Evolutionary conservation across 2,329 filamentous ascomycete genomes (phyloP).

Genomic region (Cladosporium austrohemisphaericum): DNA sequence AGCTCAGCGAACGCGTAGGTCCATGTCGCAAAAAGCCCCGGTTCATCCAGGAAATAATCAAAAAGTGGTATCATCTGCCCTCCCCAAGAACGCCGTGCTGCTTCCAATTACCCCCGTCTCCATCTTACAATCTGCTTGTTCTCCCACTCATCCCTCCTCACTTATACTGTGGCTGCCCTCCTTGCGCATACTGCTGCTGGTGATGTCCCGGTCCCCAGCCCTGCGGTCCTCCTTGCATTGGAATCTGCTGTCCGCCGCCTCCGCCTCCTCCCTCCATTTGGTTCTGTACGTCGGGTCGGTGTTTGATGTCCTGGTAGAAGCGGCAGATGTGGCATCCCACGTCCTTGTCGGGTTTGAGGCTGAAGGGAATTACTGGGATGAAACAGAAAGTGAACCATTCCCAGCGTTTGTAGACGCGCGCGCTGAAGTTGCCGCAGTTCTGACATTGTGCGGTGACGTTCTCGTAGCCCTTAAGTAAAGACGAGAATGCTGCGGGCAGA

Average conservation of each 20-base stretch:
- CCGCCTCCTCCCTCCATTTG: slow-evolving; percentile 31
- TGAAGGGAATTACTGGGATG: slow-evolving; percentile 69
- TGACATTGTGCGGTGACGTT: slow-evolving; percentile 50
- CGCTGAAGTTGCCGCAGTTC: slow-evolving; percentile 50
- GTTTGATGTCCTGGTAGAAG: slow-evolving; percentile 61
- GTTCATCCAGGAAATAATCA: background rate
- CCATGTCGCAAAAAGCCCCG: no score
- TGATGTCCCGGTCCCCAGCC: slow-evolving; percentile 19
- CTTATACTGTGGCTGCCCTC: slow-evolving; percentile 20
- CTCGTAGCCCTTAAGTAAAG: slow-evolving; percentile 45
- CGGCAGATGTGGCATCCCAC: slow-evolving; percentile 72
- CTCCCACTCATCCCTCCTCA: no score
- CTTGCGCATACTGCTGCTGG: slow-evolving; percentile 19
- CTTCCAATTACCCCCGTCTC: background rate
- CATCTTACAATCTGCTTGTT: background rate
- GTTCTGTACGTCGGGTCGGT: slow-evolving; percentile 36
- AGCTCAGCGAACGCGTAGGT: no score
- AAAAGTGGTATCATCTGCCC: slow-evolving; percentile 13
- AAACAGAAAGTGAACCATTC: slow-evolving; percentile 58
- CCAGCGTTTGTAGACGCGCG: slow-evolving; percentile 45
- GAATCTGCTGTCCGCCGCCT: slow-evolving; percentile 26
- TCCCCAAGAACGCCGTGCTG: slow-evolving; percentile 3
- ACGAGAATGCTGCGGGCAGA: slow-evolving; percentile 40
- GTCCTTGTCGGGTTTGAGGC: slow-evolving; percentile 53
- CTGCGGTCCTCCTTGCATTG: slow-evolving; percentile 31